These are phyloP conservation scores for Talaromyces sp. DNA, from an alignment of 2,329 filamentous ascomycete genomes.

Conservation along the genomic window DNA sequence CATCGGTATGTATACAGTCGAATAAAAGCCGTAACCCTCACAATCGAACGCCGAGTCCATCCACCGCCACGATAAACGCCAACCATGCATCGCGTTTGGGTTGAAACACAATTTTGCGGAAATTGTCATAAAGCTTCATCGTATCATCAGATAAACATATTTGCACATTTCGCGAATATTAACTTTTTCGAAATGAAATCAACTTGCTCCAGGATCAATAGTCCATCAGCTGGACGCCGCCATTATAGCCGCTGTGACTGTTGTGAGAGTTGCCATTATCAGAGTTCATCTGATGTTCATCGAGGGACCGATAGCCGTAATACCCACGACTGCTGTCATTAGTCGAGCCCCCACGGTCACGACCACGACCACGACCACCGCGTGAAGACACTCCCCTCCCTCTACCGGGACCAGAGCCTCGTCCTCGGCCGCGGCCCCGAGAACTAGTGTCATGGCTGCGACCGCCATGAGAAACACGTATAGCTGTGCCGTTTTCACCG, in stretches of 20 bases:
- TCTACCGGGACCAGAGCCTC: constrained; percentile 40
- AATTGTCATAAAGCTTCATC: neutral
- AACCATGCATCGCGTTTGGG: constrained; percentile 5
- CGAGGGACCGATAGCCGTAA: constrained; percentile 64
- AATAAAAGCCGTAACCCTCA: neutral
- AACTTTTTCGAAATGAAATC: neutral
- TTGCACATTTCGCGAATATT: neutral
- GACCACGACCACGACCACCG: constrained; percentile 45
- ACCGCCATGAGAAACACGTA: constrained; percentile 27
- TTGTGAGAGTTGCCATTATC: constrained; percentile 34
- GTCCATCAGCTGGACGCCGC: constrained; percentile 38
- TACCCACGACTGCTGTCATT: constrained; percentile 37
- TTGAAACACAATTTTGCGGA: neutral
- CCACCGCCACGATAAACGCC: constrained; percentile 6
- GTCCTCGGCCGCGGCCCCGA: constrained; percentile 42
- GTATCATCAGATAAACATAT: constrained; percentile 4
- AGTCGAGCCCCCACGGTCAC: constrained; percentile 45
- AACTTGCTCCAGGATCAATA: constrained; percentile 30
- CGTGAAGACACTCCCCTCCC: constrained; percentile 33
- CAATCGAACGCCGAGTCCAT: constrained; percentile 5
- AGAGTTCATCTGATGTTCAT: constrained; percentile 52
- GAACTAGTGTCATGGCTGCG: constrained; percentile 43
- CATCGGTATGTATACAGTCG: neutral
- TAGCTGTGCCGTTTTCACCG: constrained; percentile 26
- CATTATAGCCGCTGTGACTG: neutral